A percentile compares a stretch with the other conserved stretches of the same genome.
phyloP scores from a whole-genome alignment of 768 basidiomycete species.

The Tylopilus sp. region DNA sequence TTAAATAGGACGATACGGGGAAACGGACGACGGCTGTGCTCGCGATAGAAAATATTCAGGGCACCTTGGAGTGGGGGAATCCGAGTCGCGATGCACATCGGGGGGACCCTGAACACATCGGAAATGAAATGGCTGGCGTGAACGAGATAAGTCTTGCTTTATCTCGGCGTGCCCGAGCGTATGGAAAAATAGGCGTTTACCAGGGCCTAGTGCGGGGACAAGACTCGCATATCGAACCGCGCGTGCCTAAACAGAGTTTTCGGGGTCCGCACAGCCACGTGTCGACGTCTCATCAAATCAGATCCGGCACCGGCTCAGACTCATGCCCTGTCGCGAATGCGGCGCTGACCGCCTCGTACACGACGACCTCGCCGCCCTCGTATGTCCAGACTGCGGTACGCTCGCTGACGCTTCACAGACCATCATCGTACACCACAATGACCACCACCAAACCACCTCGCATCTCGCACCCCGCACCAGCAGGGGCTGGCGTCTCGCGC shows the following conservation, averaged over 20 bases:
- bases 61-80: too few species aligned
- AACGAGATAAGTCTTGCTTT: not conserved
- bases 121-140: conserved; percentile 6
- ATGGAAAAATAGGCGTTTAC: conserved; percentile 3
- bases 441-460: conserved; percentile 32
- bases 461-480: conserved; percentile 49
- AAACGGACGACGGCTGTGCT: not conserved
- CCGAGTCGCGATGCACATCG: too few species aligned
- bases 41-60: too few species aligned
- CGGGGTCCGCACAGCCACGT: conserved; percentile 17
- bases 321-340: conserved; percentile 54
- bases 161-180: too few species aligned
- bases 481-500: conserved; percentile 58
- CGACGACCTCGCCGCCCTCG: conserved; percentile 54
- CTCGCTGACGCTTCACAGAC: conserved; percentile 61
- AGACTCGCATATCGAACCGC: too few species aligned
- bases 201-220: conserved; percentile 1
- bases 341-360: conserved; percentile 50
- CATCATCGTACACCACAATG: conserved; percentile 49
- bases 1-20: conserved; percentile 27
- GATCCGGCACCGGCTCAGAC: too few species aligned
- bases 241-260: conserved; percentile 27
- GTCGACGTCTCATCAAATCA: too few species aligned
- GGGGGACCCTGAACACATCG: conserved; percentile 27
- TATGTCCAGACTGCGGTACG: conserved; percentile 73